These are phyloP conservation scores for Brassica carinata DNA, from an alignment of 345 rosid genomes.

Conservation along the genomic window DNA sequence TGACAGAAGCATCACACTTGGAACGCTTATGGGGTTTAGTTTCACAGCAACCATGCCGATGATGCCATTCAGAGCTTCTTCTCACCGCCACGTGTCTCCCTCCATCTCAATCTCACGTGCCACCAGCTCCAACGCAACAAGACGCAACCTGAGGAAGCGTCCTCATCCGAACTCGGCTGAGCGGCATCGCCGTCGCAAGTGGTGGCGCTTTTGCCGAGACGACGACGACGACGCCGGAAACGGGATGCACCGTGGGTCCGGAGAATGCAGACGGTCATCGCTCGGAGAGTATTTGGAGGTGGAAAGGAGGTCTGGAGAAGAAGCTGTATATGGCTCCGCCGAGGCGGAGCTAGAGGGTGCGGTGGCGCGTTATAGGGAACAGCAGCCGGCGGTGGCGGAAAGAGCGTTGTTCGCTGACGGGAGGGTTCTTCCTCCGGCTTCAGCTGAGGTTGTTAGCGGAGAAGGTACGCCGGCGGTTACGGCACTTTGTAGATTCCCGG, in stretches of 20 bases:
- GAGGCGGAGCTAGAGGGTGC: constrained; percentile 60
- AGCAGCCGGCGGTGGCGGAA: constrained; percentile 45
- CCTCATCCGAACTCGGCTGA: constrained; percentile 41
- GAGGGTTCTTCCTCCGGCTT: constrained; percentile 78
- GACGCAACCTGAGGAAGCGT: constrained; percentile 36
- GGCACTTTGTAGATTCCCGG: constrained; percentile 66
- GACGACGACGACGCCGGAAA: constrained; percentile 30
- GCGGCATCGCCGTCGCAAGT: constrained; percentile 56
- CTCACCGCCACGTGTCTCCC: constrained; percentile 51
- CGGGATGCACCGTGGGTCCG: constrained; percentile 21
- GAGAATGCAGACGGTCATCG: constrained; percentile 63
- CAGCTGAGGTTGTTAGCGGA: constrained; percentile 30
- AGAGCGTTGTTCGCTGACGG: constrained; percentile 77
- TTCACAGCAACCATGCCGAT: constrained; percentile 57
- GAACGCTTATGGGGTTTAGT: constrained; percentile 89
- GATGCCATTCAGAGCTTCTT: constrained; percentile 58
- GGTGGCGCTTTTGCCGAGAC: constrained; percentile 90
- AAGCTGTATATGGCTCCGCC: constrained; percentile 52
- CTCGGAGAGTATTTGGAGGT: constrained; percentile 89
- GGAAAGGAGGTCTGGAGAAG: constrained; percentile 82
- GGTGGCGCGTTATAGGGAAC: constrained; percentile 33
- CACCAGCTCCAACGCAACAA: constrained; percentile 21
- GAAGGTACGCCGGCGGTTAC: constrained; percentile 46
- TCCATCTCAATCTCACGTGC: constrained; percentile 30
- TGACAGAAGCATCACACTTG: constrained; percentile 91